Percentiles rank a stretch among this genome's conserved stretches.
Conservation (phyloP, 768 basidiomycete genomes). For the Suillus subluteus region DNA sequence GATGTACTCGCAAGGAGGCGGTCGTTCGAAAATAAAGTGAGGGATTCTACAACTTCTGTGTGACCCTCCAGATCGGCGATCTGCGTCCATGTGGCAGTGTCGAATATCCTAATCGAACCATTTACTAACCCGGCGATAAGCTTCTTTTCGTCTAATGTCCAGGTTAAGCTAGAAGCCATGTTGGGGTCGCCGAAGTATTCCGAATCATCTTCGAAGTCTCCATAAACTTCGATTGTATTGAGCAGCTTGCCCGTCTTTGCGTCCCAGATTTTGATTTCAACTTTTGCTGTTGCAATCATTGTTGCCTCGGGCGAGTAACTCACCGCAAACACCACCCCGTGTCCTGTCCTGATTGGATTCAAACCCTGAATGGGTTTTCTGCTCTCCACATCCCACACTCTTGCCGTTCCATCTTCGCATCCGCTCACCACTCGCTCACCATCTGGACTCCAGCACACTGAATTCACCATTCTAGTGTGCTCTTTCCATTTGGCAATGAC, state of each 20-base stretch:
- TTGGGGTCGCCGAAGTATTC: too few species aligned
- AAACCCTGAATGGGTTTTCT: neutral
- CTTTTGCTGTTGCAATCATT: neutral
- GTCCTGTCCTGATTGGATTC: neutral
- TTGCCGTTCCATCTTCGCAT: neutral
- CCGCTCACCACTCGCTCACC: neutral
- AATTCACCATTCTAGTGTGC: neutral
- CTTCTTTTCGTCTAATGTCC: neutral
- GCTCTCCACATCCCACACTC: neutral
- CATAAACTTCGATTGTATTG: too few species aligned
- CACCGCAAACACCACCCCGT: fast-evolving
- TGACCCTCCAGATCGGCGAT: too few species aligned
- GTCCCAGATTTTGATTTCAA: neutral
- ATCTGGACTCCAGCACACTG: neutral
- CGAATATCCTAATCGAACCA: too few species aligned
- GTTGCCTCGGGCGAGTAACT: neutral
- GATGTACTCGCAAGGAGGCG: neutral
- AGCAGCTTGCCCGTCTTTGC: too few species aligned
- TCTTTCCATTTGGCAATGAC: neutral
- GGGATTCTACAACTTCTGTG: too few species aligned
- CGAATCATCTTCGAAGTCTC: too few species aligned
- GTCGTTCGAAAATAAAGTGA: too few species aligned
- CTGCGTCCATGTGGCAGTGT: too few species aligned
- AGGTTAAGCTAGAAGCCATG: neutral
- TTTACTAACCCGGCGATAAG: too few species aligned